These are phyloP conservation scores for Penicillium cataractarum DNA, from an alignment of 495 filamentous ascomycete species.

Conservation along the genomic window DNA sequence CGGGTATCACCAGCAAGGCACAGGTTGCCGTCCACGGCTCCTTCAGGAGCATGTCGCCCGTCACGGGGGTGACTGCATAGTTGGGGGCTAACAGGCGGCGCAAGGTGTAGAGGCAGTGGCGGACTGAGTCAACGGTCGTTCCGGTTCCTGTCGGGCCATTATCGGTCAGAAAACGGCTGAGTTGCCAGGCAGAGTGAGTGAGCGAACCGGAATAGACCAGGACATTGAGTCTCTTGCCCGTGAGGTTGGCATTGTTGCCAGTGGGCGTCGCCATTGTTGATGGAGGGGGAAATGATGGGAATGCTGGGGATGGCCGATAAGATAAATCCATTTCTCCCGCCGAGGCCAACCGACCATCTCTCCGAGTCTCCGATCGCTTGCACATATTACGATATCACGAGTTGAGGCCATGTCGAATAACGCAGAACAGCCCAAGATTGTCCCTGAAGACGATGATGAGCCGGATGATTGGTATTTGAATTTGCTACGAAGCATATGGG, in stretches of 20 bases:
- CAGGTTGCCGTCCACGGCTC: slow-evolving; percentile 92
- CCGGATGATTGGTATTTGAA: slow-evolving; percentile 85
- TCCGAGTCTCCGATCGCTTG: slow-evolving; percentile 11
- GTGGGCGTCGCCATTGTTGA: slow-evolving; percentile 37
- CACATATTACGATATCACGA: slow-evolving; percentile 3
- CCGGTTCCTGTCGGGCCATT: slow-evolving; percentile 66
- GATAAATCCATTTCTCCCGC: slow-evolving; percentile 18
- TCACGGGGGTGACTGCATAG: slow-evolving; percentile 89
- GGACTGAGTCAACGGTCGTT: slow-evolving; percentile 82
- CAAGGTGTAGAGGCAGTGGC: slow-evolving; percentile 85
- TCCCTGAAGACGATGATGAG: slow-evolving; percentile 73
- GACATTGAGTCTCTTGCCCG: slow-evolving; percentile 74
- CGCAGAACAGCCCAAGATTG: slow-evolving; percentile 38
- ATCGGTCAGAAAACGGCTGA: slow-evolving; percentile 35
- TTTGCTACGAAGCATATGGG: neutral
- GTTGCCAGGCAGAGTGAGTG: slow-evolving; percentile 22
- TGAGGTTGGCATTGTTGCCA: slow-evolving; percentile 51
- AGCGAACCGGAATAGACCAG: slow-evolving; percentile 80
- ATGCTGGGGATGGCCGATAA: slow-evolving; percentile 28
- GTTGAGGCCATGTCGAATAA: slow-evolving; percentile 44
- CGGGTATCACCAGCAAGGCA: slow-evolving; percentile 87
- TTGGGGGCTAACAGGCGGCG: slow-evolving; percentile 87
- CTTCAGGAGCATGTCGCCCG: slow-evolving; percentile 75
- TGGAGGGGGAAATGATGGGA: slow-evolving; percentile 16
- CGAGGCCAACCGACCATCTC: slow-evolving; percentile 21